Evolutionary conservation across 2,329 filamentous ascomycete genomes (phyloP), one percentile per base, ranked within the genome.

Genomic region (Botrytis medusae): DNA sequence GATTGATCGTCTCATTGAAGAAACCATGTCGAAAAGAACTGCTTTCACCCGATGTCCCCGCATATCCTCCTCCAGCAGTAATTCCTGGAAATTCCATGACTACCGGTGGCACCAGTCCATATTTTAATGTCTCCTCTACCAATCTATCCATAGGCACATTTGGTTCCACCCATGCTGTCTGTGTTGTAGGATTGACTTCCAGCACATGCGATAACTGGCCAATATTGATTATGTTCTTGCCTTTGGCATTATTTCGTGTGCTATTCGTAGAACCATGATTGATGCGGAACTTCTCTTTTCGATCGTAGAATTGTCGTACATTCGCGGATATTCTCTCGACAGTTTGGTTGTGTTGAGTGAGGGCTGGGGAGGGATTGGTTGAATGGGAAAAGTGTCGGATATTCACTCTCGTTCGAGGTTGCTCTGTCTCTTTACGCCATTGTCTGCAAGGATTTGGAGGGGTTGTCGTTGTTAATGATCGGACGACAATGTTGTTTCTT

Each of bases 41-140:
- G 79, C 89, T 92, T 79, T 93, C 91, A 3, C 90, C 90, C 0
- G 87, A 87, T 0, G 90, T 91, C 2, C 90, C 91, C 0, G 89
- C 86, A 78, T 90, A 92, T 0, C 89, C 90, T 4, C 91, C 90
- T 22, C 90, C 91, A 0, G 87, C 87, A 0, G 91, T 93, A 75
- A 92, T 93, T 0, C 89, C 89, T 0, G 90, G 90, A 68, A 93
- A 90, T 77, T 93, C 91, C 88, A 92, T 92, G 6, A 93, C 89
- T 0, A 93, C 89, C 0, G 86, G 87, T 1, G 87, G 90, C 1
- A 93, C 81, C 0, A 92, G 82, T 0, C 87, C 87, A 67, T 88
- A 79, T 7, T 82, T 80, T 64, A 90, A 77, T 0, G 89, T 89
- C 1, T 85, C 87, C 71, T 87, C 84, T 0, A 92, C 86, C 2